These are phyloP conservation scores for Candida maris DNA, from an alignment of 805 yeast genomes.

Conservation along the genomic window DNA sequence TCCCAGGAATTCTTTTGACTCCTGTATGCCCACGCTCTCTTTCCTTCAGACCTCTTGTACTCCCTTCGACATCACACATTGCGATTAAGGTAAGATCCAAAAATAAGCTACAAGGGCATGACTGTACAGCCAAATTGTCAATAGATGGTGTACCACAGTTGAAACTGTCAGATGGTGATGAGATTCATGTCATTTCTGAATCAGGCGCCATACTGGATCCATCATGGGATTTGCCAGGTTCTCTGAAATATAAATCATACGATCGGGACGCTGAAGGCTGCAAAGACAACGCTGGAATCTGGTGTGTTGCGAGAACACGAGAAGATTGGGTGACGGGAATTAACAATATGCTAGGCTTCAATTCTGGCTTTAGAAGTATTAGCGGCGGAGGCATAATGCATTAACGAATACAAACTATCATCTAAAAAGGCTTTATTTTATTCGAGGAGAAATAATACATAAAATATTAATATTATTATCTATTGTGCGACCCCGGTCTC, in stretches of 20 bases:
- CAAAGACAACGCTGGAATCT: conserved; percentile 50
- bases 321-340: conserved; percentile 92
- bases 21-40: conserved; percentile 91
- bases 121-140: conserved; percentile 52
- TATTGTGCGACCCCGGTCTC: too few species aligned
- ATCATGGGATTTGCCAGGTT: conserved; percentile 43
- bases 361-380: conserved; percentile 65
- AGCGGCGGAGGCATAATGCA: conserved; percentile 7
- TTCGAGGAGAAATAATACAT: too few species aligned
- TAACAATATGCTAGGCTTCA: conserved; percentile 84
- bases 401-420: too few species aligned
- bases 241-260: conserved; percentile 5
- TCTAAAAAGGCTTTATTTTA: too few species aligned
- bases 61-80: conserved; percentile 77
- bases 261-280: conserved; percentile 24
- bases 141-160: conserved; percentile 83
- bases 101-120: conserved; percentile 18
- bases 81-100: conserved; percentile 56
- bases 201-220: conserved; percentile 57
- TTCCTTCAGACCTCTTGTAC: conserved; percentile 82
- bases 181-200: conserved; percentile 67
- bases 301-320: conserved; percentile 80
- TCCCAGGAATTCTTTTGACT: conserved; percentile 75
- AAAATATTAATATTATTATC: too few species aligned
- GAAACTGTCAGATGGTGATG: conserved; percentile 69